A percentile compares a stretch with the other conserved stretches of the same genome.
Conservation (phyloP, 2,329 filamentous ascomycete genomes). For the Thermomyces lanuginosus region DNA sequence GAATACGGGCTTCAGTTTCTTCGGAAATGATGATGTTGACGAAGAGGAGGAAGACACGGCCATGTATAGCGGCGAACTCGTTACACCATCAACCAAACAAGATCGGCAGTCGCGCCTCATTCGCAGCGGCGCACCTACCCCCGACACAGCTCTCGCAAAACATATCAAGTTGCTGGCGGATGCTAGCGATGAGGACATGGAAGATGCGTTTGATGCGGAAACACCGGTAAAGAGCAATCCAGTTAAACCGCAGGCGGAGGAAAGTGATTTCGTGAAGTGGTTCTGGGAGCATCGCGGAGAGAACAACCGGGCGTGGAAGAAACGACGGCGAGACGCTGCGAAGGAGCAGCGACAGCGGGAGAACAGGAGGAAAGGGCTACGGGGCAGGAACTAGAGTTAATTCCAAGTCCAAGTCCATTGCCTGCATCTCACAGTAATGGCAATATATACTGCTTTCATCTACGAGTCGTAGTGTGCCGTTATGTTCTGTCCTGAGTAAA, state of each 20-base stretch:
- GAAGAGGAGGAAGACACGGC: conserved; percentile 32
- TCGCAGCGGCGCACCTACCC: conserved; percentile 85
- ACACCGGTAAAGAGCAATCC: conserved; percentile 4
- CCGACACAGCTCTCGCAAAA: conserved; percentile 68
- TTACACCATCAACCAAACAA: conserved; percentile 67
- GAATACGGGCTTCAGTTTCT: conserved; percentile 62
- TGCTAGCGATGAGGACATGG: conserved; percentile 8
- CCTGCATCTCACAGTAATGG: too few relatives aligned
- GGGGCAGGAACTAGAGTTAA: conserved; percentile 19
- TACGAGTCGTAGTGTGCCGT: too few relatives aligned
- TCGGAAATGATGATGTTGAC: conserved; percentile 37
- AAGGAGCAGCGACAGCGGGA: conserved; percentile 45
- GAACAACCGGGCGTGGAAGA: conserved; percentile 37
- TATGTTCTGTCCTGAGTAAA: too few relatives aligned
- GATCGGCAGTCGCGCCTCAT: conserved; percentile 52
- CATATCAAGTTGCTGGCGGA: conserved; percentile 17
- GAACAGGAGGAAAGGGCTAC: conserved; percentile 37
- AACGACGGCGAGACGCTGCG: conserved; percentile 40
- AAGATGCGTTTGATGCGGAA: conserved; percentile 13
- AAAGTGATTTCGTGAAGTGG: conserved; percentile 46
- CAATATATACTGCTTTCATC: too few relatives aligned
- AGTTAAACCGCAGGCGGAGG: conserved; percentile 14
- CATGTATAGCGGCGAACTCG: conserved; percentile 33
- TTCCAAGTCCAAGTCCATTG: too few relatives aligned
- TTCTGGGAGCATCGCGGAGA: conserved; percentile 41